Conservation (phyloP, 2,329 filamentous ascomycete genomes). For the Beauveria brongniartii region DNA sequence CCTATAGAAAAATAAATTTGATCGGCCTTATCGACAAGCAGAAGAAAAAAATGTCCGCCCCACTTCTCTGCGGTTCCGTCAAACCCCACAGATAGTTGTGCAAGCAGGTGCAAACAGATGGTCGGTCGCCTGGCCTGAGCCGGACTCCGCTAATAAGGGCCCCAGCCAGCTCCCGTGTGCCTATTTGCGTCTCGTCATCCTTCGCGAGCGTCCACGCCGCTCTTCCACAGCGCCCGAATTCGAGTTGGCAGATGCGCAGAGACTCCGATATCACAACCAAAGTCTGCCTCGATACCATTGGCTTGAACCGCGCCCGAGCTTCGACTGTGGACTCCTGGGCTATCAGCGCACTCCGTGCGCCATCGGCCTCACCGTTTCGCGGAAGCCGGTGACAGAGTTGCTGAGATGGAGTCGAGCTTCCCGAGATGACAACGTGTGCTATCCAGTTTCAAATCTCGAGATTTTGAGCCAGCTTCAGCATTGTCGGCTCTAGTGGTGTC, state of each 20-base stretch:
- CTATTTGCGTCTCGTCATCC: neutral
- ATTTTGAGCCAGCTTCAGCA: neutral
- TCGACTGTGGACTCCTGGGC: neutral
- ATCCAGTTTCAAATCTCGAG: neutral
- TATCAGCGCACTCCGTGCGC: neutral
- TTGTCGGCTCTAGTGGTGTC: neutral
- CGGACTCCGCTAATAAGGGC: constrained; percentile 3
- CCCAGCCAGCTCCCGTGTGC: neutral
- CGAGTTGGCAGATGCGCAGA: neutral
- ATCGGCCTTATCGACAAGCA: constrained; percentile 12
- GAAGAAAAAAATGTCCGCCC: constrained; percentile 11
- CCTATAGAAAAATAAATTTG: constrained; percentile 15
- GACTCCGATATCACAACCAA: neutral
- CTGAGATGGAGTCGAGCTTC: constrained; percentile 7
- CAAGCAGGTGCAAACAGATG: neutral
- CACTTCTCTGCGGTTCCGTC: neutral
- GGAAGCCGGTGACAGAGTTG: neutral
- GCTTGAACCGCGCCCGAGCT: neutral
- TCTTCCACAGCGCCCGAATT: neutral
- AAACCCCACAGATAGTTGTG: neutral
- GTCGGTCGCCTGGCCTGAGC: neutral
- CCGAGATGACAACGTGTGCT: neutral
- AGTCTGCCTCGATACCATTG: neutral
- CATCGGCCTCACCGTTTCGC: neutral
- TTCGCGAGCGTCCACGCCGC: neutral